phyloP scores from a whole-genome alignment of 306 rosid species.

The Pueraria montana region DNA sequence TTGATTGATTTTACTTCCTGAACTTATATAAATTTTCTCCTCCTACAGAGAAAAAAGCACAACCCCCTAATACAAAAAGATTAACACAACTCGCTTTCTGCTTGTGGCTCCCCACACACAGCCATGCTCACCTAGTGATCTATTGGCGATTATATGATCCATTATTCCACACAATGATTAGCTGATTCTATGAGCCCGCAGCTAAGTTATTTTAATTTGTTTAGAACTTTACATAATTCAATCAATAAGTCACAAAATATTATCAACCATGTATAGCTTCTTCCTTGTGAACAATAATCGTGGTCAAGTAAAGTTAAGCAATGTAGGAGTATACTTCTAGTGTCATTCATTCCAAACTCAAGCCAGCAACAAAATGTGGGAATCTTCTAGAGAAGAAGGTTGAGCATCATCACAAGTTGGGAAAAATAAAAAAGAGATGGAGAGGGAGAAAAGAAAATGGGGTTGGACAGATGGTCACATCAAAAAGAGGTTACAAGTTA shows the following conservation, averaged over 20 bases:
- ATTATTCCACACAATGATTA: slow-evolving; percentile 42
- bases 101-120: slow-evolving; percentile 57
- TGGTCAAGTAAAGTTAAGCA: background rate
- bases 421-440: background rate
- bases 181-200: slow-evolving; percentile 38
- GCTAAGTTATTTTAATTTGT: background rate
- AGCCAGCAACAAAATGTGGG: background rate
- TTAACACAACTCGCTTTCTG: slow-evolving; percentile 51
- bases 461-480: background rate
- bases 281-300: background rate
- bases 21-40: background rate
- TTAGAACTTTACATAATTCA: too few species aligned
- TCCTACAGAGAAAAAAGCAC: background rate
- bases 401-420: background rate
- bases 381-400: background rate
- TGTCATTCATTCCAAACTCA: background rate
- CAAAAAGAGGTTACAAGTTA: background rate
- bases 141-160: slow-evolving; percentile 18
- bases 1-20: background rate
- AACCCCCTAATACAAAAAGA: slow-evolving; percentile 24
- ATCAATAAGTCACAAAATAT: background rate
- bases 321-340: background rate
- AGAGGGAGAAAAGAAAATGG: background rate
- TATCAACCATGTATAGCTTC: background rate
- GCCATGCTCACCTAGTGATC: slow-evolving; percentile 31